Evolutionary conservation across 2,329 filamentous ascomycete species (phyloP).

Genomic region (Penicillium sp.): DNA sequence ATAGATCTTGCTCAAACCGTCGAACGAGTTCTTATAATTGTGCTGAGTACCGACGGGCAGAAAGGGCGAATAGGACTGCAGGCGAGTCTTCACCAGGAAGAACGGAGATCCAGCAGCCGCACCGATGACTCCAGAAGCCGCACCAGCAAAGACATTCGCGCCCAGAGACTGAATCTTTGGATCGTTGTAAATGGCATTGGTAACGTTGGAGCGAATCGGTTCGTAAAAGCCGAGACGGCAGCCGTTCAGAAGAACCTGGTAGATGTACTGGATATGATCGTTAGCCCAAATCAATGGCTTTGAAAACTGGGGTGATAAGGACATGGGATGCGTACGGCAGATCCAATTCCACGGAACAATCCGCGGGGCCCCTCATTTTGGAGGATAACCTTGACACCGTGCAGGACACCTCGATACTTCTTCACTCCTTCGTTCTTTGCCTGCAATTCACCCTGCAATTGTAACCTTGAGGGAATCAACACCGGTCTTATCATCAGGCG

Average conservation of each 20-base stretch:
- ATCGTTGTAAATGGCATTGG: slow-evolving; percentile 71
- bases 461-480: slow-evolving; percentile 64
- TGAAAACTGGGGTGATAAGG: background rate
- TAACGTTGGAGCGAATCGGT: slow-evolving; percentile 75
- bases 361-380: slow-evolving; percentile 85
- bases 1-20: slow-evolving; percentile 82
- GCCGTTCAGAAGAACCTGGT: slow-evolving; percentile 94
- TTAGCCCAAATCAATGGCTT: background rate
- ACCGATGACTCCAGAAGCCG: slow-evolving; percentile 83
- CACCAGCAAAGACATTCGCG: slow-evolving; percentile 92
- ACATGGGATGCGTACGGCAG: slow-evolving; percentile 59
- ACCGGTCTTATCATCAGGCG: slow-evolving; percentile 2
- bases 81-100: slow-evolving; percentile 94
- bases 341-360: slow-evolving; percentile 84
- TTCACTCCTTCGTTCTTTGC: slow-evolving; percentile 80
- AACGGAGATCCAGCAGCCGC: slow-evolving; percentile 93
- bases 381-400: slow-evolving; percentile 86
- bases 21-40: slow-evolving; percentile 79
- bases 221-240: slow-evolving; percentile 98
- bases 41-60: slow-evolving; percentile 97
- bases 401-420: slow-evolving; percentile 87
- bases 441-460: slow-evolving; percentile 94
- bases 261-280: slow-evolving; percentile 67
- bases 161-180: slow-evolving; percentile 76
- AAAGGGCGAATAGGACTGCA: slow-evolving; percentile 92